Conservation (phyloP, 164 flowering plant genomes). For the Saururus chinensis region DNA sequence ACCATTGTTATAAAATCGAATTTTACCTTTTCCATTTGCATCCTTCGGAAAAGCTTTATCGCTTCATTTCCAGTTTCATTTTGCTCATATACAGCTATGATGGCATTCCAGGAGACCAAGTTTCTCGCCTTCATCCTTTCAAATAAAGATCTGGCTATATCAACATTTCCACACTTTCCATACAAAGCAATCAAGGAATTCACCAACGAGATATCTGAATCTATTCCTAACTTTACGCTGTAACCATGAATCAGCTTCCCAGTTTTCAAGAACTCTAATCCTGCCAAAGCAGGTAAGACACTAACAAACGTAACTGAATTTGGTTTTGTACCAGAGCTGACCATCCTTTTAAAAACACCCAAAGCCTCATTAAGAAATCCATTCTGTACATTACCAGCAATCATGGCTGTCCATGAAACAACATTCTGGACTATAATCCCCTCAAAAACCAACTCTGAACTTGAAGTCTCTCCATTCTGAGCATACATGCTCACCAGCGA, state of each 20-base stretch:
- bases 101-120: slow-evolving; percentile 29
- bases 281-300: slow-evolving; percentile 24
- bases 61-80: slow-evolving; percentile 14
- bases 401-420: slow-evolving; percentile 31
- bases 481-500: slow-evolving; percentile 24
- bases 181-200: slow-evolving; percentile 26
- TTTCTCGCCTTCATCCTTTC: slow-evolving; percentile 14
- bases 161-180: slow-evolving; percentile 22
- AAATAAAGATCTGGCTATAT: slow-evolving; percentile 18
- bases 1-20: slow-evolving; percentile 23
- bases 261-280: slow-evolving; percentile 9
- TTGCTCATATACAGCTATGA: slow-evolving; percentile 27
- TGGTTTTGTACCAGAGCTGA: slow-evolving; percentile 16
- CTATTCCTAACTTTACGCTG: slow-evolving; percentile 23
- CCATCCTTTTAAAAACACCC: slow-evolving; percentile 20
- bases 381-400: slow-evolving; percentile 27
- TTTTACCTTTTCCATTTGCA: slow-evolving; percentile 18
- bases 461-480: slow-evolving; percentile 15
- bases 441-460: slow-evolving; percentile 20
- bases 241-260: slow-evolving; percentile 29
- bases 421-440: slow-evolving; percentile 15
- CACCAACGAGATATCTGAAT: slow-evolving; percentile 15
- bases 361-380: slow-evolving; percentile 15
- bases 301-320: slow-evolving; percentile 26
- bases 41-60: slow-evolving; percentile 22